Evolutionary conservation across 345 rosid genomes (phyloP), one percentile per base, ranked within the genome.

Genomic region (Limnanthes douglasii): DNA sequence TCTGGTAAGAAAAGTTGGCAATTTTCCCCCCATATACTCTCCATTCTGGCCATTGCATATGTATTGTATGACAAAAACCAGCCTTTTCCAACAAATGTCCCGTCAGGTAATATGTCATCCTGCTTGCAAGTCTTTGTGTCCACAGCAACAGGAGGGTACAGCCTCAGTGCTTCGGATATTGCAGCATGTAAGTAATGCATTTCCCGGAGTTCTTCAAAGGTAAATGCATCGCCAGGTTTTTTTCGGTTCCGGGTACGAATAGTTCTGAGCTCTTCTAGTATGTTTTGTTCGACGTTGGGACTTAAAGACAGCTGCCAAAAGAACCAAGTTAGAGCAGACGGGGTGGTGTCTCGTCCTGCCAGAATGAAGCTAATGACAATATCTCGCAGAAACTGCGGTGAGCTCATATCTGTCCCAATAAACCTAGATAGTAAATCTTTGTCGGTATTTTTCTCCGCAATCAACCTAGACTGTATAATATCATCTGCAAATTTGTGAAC

Each of bases 271-370:
- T 83, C 95, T 15, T 59, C 26, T 2, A 59, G 24, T 13, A 78
- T 64, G 31, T 59, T 51, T 0, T 7, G 8, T 20, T 61, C 78
- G 0, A 53, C 66, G 2, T 45, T 32, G 3, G 78, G 75, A 48
- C 68, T 56, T 11, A 11, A 8, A 0, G 61, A 53, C 12, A 81
- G 45, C 4, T 76, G 37, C 80, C 73, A 73, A 44, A 81, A 73
- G 73, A 68, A 76, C 88, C 94, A 81, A 3, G 70, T 68, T 37
- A 81, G 46, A 8, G 84, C 84, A n/a, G 86, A 61, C n/a, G 86
- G 72, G 8, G 80, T 80, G 0, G 93, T 54, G 60, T 81, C 94
- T 4, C 73, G 51, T 32, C 88, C 84, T 0, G 88, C 88, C 8
- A 73, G 67, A 2, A 64, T 57, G 33, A 76, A 73, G 27, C 84